phyloP scores from a whole-genome alignment of 306 rosid genomes.

The Potentilla sterilis region DNA sequence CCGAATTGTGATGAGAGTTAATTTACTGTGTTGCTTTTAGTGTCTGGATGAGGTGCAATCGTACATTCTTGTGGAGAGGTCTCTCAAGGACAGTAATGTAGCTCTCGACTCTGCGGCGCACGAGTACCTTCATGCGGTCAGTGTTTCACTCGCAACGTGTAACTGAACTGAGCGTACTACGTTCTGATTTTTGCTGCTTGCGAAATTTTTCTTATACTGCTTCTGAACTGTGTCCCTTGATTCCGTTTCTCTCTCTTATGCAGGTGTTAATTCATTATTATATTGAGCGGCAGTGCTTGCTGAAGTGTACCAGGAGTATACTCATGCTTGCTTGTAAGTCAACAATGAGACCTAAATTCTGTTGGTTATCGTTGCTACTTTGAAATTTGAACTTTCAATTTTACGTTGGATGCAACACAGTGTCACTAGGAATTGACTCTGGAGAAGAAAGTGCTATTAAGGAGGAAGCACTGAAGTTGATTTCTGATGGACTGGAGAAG shows the following conservation, averaged over 20 bases:
- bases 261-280: slow-evolving; percentile 74
- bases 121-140: slow-evolving; percentile 65
- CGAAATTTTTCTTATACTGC: not conserved
- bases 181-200: not conserved
- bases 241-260: slow-evolving; percentile 26
- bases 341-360: not conserved
- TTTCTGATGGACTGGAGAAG: slow-evolving; percentile 72
- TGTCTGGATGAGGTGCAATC: slow-evolving; percentile 84
- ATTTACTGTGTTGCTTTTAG: slow-evolving; percentile 38
- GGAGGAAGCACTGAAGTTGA: slow-evolving; percentile 63
- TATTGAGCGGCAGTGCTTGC: slow-evolving; percentile 88
- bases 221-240: slow-evolving; percentile 7
- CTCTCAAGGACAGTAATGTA: slow-evolving; percentile 38
- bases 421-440: slow-evolving; percentile 53
- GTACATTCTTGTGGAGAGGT: slow-evolving; percentile 72
- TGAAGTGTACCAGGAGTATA: slow-evolving; percentile 81
- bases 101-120: slow-evolving; percentile 45
- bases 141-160: slow-evolving; percentile 30
- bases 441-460: slow-evolving; percentile 43
- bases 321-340: slow-evolving; percentile 83
- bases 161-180: not conserved
- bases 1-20: not conserved
- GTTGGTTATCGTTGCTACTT: not conserved
- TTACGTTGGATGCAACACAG: slow-evolving; percentile 45
- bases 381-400: slow-evolving; percentile 24